Percentiles rank a stretch among this genome's conserved stretches.
Evolutionary conservation across 2,329 filamentous ascomycete species (phyloP).

Genomic region (Peltaster fructicola): DNA sequence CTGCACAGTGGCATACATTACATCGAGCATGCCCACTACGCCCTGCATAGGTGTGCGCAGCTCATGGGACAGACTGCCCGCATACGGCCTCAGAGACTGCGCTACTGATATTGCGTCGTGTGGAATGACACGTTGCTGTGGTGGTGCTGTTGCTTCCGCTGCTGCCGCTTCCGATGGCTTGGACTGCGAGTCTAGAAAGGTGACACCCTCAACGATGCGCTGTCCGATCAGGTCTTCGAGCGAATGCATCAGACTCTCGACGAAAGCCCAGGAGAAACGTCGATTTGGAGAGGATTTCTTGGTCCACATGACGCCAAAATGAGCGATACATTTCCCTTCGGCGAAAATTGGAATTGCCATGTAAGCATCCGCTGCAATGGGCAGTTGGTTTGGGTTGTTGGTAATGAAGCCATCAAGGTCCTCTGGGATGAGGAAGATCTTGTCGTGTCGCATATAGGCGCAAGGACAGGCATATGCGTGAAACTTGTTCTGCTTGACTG

Average conservation of each 20-base stretch:
- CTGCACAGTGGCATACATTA: conserved; percentile 56
- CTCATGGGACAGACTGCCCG: conserved; percentile 55
- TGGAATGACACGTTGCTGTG: conserved; percentile 29
- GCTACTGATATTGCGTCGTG: conserved; percentile 39
- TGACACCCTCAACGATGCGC: conserved; percentile 36
- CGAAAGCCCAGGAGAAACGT: conserved; percentile 44
- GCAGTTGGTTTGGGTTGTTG: conserved; percentile 42
- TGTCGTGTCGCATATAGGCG: conserved; percentile 53
- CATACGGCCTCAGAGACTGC: conserved; percentile 53
- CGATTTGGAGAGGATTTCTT: conserved; percentile 38
- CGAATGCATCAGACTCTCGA: conserved; percentile 50
- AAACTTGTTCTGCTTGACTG: conserved; percentile 45
- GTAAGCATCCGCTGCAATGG: conserved; percentile 47
- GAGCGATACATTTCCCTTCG: conserved; percentile 47
- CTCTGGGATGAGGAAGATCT: conserved; percentile 50
- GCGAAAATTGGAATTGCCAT: conserved; percentile 48
- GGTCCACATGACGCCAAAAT: conserved; percentile 59
- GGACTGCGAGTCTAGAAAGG: conserved; percentile 22
- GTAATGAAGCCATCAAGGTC: conserved; percentile 39
- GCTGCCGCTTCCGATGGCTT: conserved; percentile 12
- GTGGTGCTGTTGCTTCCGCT: too few species aligned
- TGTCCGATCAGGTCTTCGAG: conserved; percentile 49
- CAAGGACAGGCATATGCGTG: conserved; percentile 48
- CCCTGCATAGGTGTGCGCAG: conserved; percentile 59
- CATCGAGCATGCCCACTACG: conserved; percentile 58